Evolutionary conservation across 225 moss, liverwort and hornwort genomes (phyloP), one percentile per base, ranked within the genome.

Genomic region (Sphagnum tenellum): DNA sequence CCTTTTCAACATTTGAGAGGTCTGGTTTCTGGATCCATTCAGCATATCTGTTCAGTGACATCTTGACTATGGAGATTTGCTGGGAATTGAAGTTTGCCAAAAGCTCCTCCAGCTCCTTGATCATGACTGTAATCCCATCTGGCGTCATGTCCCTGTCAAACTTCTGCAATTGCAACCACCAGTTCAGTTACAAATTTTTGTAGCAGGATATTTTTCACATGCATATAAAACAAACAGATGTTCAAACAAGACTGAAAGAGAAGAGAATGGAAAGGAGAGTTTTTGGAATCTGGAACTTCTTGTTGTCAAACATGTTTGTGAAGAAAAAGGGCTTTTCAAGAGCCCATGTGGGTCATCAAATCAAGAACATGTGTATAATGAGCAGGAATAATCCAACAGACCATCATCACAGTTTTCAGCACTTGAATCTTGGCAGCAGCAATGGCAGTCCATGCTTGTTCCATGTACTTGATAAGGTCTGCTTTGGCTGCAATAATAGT

Each of bases 351-450:
- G 29, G 29, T 29, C 29, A 29, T 29, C 29, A 29, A 29, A 29
- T 29, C 29, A 29, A 12, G 48, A 5, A 9, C 10, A 64, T 50
- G 63, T 4, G 44, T 29, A 65, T 4, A 48, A 45, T 10, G 60
- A 6, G 11, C 6, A 47, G 45, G 46, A 46, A 5, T 52, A 7
- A 1, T 61, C 11, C 45, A 47, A 47, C 61, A 61, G 46, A 90
- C 93, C 79, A 79, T 75, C 72, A 82, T 80, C 64, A 86, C 76
- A 29, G 67, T 72, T 73, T 76, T 81, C 57, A 94, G 71, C 53
- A 73, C 82, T 74, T 88, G 83, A 80, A 90, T 76, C 51, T 90
- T 90, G 64, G 88, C 89, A 4, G 81, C 86, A 64, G 78, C 69
- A 12, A 94, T 64, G 58, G 81, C 77, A 69, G 52, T 77, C 73